Evolutionary conservation across 495 filamentous ascomycete genomes (phyloP).

Genomic region (Neurospora cerealis): DNA sequence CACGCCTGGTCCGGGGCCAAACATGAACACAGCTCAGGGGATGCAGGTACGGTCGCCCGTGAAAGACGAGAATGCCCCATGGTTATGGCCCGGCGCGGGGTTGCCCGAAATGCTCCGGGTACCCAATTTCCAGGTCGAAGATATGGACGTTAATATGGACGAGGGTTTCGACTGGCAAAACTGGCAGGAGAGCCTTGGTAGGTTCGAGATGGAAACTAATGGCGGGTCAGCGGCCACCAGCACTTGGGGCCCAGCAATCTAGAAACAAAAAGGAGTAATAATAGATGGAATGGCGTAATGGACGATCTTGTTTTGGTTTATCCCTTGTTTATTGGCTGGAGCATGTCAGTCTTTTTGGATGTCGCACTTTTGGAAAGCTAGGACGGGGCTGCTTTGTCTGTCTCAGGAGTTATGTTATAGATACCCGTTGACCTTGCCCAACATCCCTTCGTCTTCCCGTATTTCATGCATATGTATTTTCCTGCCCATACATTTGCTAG

Average conservation of each 20-base stretch:
- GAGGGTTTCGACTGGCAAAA: slow-evolving; percentile 40
- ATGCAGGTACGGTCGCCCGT: slow-evolving; percentile 1
- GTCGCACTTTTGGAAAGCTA: not conserved
- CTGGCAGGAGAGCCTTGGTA: slow-evolving; percentile 31
- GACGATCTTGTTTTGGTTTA: not conserved
- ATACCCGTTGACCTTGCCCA: not conserved
- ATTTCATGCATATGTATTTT: no score
- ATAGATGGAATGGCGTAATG: not conserved
- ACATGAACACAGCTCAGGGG: not conserved
- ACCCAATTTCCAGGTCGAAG: slow-evolving; percentile 18
- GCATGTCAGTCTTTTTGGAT: not conserved
- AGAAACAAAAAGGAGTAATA: not conserved
- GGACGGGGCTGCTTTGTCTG: not conserved
- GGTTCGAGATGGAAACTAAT: slow-evolving; percentile 23
- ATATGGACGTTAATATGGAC: slow-evolving; percentile 31
- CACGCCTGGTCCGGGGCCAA: not conserved
- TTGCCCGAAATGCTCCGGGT: slow-evolving; percentile 7
- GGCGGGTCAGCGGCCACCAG: slow-evolving; percentile 11
- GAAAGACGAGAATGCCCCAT: slow-evolving; percentile 27
- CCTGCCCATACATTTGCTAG: no score
- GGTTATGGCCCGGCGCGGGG: slow-evolving; percentile 29
- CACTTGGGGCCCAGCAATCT: slow-evolving; percentile 10
- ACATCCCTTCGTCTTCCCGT: no score
- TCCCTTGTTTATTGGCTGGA: not conserved
- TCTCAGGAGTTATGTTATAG: not conserved